These are phyloP conservation scores for Isabelozyma heimii DNA, from an alignment of 805 yeast genomes.

Conservation along the genomic window DNA sequence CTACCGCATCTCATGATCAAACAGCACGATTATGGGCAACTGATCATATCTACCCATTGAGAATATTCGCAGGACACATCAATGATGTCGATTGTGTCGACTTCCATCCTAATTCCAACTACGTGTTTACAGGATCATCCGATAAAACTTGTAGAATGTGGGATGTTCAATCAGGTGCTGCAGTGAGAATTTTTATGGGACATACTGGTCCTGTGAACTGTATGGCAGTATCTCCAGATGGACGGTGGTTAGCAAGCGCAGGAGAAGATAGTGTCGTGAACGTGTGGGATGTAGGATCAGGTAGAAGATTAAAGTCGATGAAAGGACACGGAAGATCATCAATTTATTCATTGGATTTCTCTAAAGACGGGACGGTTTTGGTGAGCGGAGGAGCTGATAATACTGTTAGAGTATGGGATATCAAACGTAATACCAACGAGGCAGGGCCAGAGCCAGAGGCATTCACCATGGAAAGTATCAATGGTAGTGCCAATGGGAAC, in stretches of 20 bases:
- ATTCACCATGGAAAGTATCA: constrained; percentile 29
- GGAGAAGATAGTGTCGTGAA: constrained; percentile 89
- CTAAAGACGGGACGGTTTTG: constrained; percentile 82
- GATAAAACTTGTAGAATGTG: constrained; percentile 98
- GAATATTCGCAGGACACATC: constrained; percentile 96
- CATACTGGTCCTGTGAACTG: constrained; percentile 87
- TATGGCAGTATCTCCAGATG: constrained; percentile 92
- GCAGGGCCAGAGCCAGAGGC: constrained; percentile 77
- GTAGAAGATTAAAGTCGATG: constrained; percentile 85
- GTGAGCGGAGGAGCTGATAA: constrained; percentile 93
- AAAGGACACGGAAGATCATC: constrained; percentile 90
- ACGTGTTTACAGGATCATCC: constrained; percentile 90
- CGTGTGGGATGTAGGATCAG: constrained; percentile 93
- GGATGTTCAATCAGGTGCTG: constrained; percentile 87
- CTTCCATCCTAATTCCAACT: constrained; percentile 95
- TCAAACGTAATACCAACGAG: constrained; percentile 79
- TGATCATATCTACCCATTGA: constrained; percentile 92
- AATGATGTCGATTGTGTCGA: constrained; percentile 93
- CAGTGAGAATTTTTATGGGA: constrained; percentile 89
- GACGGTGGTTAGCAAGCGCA: constrained; percentile 92
- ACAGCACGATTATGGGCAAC: constrained; percentile 98
- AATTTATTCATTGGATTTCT: constrained; percentile 79
- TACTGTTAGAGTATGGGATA: constrained; percentile 95
- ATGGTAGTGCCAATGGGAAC: constrained; percentile 5
- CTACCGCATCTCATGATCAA: constrained; percentile 97